These are phyloP conservation scores for Rhododendron griersonianum DNA, from an alignment of 148 eudicot species.

Conservation along the genomic window DNA sequence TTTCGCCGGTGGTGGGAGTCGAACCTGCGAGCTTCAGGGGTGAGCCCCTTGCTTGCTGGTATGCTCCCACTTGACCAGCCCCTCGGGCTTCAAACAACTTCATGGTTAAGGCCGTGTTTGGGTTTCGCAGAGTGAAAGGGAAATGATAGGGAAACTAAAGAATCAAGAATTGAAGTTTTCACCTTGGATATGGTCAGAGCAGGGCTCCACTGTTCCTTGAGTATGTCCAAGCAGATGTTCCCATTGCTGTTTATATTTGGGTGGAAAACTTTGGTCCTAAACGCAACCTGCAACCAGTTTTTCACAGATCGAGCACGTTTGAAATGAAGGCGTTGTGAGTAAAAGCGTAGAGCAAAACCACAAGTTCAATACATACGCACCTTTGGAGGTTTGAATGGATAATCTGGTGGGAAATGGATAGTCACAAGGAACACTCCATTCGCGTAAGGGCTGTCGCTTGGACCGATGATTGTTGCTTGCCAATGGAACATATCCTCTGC, in stretches of 20 bases:
- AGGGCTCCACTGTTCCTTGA: slow-evolving; percentile 80
- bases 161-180: background rate
- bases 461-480: slow-evolving; percentile 73
- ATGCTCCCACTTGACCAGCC: background rate
- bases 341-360: background rate
- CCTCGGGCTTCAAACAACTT: background rate
- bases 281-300: slow-evolving; percentile 49
- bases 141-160: background rate
- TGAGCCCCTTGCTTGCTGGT: background rate
- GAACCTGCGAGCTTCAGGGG: background rate
- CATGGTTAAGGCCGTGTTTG: background rate
- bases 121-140: background rate
- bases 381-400: slow-evolving; percentile 82
- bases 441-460: slow-evolving; percentile 61
- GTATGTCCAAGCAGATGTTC: slow-evolving; percentile 70
- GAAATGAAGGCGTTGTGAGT: background rate
- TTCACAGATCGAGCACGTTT: background rate
- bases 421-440: slow-evolving; percentile 59
- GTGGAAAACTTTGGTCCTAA: slow-evolving; percentile 68
- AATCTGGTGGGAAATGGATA: slow-evolving; percentile 67
- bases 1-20: background rate
- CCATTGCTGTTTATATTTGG: slow-evolving; percentile 69
- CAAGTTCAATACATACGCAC: too few relatives aligned
- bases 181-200: slow-evolving; percentile 83
- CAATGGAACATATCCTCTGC: slow-evolving; percentile 64